Evolutionary conservation across 345 rosid genomes (phyloP).

Genomic region (Combretum micranthum): DNA sequence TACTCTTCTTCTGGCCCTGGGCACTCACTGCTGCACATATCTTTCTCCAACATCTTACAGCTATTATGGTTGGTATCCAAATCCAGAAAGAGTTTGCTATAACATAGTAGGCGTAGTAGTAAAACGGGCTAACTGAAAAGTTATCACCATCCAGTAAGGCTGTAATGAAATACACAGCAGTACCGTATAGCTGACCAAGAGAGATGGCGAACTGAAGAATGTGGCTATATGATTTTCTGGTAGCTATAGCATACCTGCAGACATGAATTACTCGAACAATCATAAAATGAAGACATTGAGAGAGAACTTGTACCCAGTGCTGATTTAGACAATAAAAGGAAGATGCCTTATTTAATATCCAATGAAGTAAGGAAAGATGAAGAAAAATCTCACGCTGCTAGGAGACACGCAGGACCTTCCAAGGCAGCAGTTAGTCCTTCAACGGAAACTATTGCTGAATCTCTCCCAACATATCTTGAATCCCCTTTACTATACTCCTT

Average conservation of each 20-base stretch:
- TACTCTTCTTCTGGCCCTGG: constrained; percentile 40
- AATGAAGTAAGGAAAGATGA: not conserved
- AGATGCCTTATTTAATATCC: no score
- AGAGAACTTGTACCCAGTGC: not conserved
- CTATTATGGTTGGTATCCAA: constrained; percentile 55
- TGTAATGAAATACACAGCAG: constrained; percentile 69
- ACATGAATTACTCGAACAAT: not conserved
- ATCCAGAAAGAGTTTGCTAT: constrained; percentile 68
- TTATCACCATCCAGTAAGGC: constrained; percentile 77
- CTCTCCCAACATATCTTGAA: constrained; percentile 82
- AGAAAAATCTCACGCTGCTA: constrained; percentile 58
- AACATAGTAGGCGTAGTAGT: constrained; percentile 68
- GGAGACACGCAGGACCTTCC: constrained; percentile 76
- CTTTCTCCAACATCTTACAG: constrained; percentile 74
- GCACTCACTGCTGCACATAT: constrained; percentile 35
- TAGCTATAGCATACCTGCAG: constrained; percentile 73
- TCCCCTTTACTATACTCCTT: constrained; percentile 98
- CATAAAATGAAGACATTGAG: not conserved
- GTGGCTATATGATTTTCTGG: constrained; percentile 66
- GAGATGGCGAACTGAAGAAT: constrained; percentile 81
- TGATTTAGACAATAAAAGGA: not conserved
- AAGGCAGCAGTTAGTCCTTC: constrained; percentile 87
- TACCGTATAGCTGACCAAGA: constrained; percentile 88
- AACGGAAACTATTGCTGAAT: constrained; percentile 57
- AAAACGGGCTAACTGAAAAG: constrained; percentile 49